phyloP scores from a whole-genome alignment of 139 green algal genomes.

The Tetradesmus obliquus region DNA sequence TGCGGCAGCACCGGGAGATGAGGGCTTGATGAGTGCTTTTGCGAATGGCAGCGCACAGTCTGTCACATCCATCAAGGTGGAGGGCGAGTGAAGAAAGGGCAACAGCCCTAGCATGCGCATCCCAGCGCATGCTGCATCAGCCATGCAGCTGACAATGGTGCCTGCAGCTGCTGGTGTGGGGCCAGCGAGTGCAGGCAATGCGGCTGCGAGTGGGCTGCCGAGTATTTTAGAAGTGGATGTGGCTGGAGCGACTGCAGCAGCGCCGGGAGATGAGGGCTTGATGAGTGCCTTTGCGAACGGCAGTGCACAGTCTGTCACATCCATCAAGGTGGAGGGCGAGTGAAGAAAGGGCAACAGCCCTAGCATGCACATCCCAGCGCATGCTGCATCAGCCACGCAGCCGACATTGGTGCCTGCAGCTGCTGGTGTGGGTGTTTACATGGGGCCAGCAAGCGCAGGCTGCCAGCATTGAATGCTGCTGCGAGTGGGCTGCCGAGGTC shows the following conservation, averaged over 20 bases:
- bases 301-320: background rate
- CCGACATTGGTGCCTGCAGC: background rate
- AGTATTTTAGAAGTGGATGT: conserved; percentile 9
- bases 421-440: background rate
- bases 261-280: background rate
- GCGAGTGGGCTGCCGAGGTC: background rate
- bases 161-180: background rate
- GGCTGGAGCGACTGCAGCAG: background rate
- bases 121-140: conserved; percentile 29
- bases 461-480: too few relatives aligned
- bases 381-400: conserved; percentile 27
- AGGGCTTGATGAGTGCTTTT: background rate
- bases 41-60: background rate
- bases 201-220: background rate
- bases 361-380: conserved; percentile 38
- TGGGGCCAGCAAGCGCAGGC: background rate
- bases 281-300: background rate
- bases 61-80: background rate
- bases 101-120: conserved; percentile 32
- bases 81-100: background rate
- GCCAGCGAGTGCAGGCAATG: background rate
- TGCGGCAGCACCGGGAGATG: background rate
- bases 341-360: background rate
- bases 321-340: background rate
- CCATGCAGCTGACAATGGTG: conserved; percentile 5